A percentile compares a stretch with the other conserved stretches of the same genome.
Evolutionary conservation across 306 rosid species (phyloP).

Genomic region (Quercus ilex): DNA sequence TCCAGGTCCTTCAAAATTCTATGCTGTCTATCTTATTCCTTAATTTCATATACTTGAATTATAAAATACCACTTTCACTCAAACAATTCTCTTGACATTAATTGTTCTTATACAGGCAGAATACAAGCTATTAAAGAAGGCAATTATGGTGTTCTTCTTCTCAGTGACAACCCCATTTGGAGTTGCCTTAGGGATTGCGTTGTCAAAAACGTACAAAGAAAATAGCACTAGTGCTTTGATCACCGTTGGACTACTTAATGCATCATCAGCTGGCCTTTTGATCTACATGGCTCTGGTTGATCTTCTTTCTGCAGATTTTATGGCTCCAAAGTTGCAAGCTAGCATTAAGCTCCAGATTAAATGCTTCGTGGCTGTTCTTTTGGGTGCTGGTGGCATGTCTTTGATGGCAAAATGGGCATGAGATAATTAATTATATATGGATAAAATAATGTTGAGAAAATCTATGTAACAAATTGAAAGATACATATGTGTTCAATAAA

Average conservation of each 20-base stretch:
- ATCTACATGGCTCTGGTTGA: constrained; percentile 84
- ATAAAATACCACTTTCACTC: background rate
- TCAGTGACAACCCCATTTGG: constrained; percentile 75
- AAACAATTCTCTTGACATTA: no score
- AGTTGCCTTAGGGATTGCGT: constrained; percentile 57
- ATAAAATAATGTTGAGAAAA: no score
- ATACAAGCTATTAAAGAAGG: constrained; percentile 51
- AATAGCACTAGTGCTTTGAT: constrained; percentile 58
- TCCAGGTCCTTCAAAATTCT: constrained; percentile 37
- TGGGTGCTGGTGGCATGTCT: constrained; percentile 82
- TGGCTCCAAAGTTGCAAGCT: constrained; percentile 57
- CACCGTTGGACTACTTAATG: constrained; percentile 64
- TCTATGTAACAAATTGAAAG: no score
- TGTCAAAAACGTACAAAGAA: constrained; percentile 52
- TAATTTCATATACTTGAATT: no score
- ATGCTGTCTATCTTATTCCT: no score
- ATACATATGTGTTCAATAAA: no score
- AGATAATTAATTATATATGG: background rate
- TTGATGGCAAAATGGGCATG: constrained; percentile 76
- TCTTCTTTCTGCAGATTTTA: constrained; percentile 71
- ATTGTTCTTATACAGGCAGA: constrained; percentile 38
- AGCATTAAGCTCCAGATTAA: constrained; percentile 63
- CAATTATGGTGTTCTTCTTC: constrained; percentile 62
- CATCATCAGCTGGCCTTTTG: constrained; percentile 70
- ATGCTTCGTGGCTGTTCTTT: constrained; percentile 46